Conservation (phyloP, 768 basidiomycete genomes). For the Piloderma croceum region DNA sequence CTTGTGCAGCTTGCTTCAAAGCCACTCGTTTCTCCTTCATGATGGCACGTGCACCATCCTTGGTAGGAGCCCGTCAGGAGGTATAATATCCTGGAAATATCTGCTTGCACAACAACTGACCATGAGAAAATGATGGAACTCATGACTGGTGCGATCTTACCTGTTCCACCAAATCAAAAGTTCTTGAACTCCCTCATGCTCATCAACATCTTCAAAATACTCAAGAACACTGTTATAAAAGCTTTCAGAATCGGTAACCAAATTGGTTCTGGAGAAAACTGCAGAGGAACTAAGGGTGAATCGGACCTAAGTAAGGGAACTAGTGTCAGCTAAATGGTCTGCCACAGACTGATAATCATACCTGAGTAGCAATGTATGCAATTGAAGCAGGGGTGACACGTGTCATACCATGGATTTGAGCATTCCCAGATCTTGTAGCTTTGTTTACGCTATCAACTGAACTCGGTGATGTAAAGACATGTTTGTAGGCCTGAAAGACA, state of each 20-base stretch:
- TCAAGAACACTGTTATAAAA: conserved; percentile 17
- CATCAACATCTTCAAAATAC: conserved; percentile 15
- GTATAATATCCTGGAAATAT: conserved; percentile 7
- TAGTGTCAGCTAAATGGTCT: neutral
- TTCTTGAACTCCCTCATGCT: conserved; percentile 9
- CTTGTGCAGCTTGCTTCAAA: too few species aligned
- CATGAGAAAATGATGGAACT: too few species aligned
- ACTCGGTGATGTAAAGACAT: too few species aligned
- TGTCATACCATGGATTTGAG: too few species aligned
- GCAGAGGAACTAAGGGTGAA: conserved; percentile 15
- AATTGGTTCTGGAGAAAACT: conserved; percentile 16
- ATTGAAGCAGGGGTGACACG: conserved; percentile 13
- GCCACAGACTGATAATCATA: conserved; percentile 6
- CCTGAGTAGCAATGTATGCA: too few species aligned
- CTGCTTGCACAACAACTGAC: too few species aligned
- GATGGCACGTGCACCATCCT: conserved; percentile 10
- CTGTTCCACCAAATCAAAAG: conserved; percentile 17
- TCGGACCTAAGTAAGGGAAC: conserved; percentile 11
- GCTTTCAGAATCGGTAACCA: conserved; percentile 15
- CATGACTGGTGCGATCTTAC: conserved; percentile 8
- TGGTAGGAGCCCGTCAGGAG: neutral
- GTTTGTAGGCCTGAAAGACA: conserved; percentile 17
- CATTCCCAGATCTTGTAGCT: conserved; percentile 22
- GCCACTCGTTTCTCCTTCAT: too few species aligned
- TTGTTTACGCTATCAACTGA: conserved; percentile 21